Base-by-base conservation (phyloP, 1,284 basidiomycete species). In the Quambalaria eucalypti region DNA sequence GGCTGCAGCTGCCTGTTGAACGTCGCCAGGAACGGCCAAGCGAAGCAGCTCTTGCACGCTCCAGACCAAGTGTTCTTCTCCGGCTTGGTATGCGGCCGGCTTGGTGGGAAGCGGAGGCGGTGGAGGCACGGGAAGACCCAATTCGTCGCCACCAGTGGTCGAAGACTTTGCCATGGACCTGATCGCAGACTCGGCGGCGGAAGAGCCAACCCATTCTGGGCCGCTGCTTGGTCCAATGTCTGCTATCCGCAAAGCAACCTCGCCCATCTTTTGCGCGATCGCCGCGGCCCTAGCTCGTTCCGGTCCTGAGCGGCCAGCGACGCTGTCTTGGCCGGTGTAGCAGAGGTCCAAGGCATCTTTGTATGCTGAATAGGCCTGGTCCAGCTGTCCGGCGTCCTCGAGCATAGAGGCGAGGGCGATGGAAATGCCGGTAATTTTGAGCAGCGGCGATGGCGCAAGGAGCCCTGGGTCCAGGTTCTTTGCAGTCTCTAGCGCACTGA, bases 51-150 rank as follows among this genome's bases (percentile, higher is more conserved):
- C 73, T 38, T 71, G 69, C 23, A 77, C 71, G 52, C 69, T 72
- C 76, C 76, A 77, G 0, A 65, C 61, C n/a, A 76, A 55, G 59
- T 70, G 69, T 26, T 63, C 52, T 50, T 77, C 76, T 7, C 64
- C 62, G 0, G 65, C 62, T 16, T 69, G 65, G 26, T 53, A 44
- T 7, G 42, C 42, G 42, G 42, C 42, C 14, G 21, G 21, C 42
- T 46, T 21, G 21, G 5, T 46, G 5, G 42, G 42, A 14, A 46
- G 25, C 16, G 42, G 42, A 21, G 42, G 25, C 16, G 42, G 42
- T 14, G 42, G 42, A 25, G 21, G 21, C 4, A 46, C 14, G 5
- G 19, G 21, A 14, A 12, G 12, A 14, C 12, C 42, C 19, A 19
- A 12, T 9, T 12, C 42, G 25, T 46, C 42, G 12, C 42, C 42